These are phyloP conservation scores for Neonectria ditissima DNA, from an alignment of 2,329 filamentous ascomycete genomes.

Conservation along the genomic window DNA sequence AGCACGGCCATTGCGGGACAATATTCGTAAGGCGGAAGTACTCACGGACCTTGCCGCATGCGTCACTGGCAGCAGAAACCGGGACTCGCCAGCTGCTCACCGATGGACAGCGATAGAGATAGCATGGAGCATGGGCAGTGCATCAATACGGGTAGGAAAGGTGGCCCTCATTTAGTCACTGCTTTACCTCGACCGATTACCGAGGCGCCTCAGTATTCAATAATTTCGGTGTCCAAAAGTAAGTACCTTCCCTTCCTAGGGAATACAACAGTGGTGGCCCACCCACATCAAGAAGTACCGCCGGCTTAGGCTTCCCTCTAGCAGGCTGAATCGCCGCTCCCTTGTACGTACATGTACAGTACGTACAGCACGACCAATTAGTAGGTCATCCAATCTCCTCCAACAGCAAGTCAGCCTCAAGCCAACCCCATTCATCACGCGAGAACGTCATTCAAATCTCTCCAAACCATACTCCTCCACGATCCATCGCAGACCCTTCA, in stretches of 20 bases:
- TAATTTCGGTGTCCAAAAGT: neutral
- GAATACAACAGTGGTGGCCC: neutral
- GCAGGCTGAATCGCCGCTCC: constrained; percentile 3
- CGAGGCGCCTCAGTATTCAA: neutral
- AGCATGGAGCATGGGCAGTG: neutral
- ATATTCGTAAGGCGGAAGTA: neutral
- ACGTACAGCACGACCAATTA: no score
- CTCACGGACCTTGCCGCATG: neutral
- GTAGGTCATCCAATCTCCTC: constrained; percentile 37
- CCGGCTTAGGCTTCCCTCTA: constrained; percentile 7
- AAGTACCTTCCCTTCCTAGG: neutral
- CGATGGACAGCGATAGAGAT: neutral
- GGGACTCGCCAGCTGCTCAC: neutral
- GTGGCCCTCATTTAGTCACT: neutral
- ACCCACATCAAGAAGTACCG: constrained; percentile 5
- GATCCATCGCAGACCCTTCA: neutral
- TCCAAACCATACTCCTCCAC: neutral
- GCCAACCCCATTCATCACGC: constrained; percentile 24
- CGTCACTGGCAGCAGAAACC: no score
- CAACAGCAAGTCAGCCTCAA: constrained; percentile 6
- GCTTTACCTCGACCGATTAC: neutral
- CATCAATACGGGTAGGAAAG: neutral
- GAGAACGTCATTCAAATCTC: constrained; percentile 41
- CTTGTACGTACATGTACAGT: neutral
- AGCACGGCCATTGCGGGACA: neutral